Conservation (phyloP, 768 basidiomycete species). For the Rhodotorula graminis region DNA sequence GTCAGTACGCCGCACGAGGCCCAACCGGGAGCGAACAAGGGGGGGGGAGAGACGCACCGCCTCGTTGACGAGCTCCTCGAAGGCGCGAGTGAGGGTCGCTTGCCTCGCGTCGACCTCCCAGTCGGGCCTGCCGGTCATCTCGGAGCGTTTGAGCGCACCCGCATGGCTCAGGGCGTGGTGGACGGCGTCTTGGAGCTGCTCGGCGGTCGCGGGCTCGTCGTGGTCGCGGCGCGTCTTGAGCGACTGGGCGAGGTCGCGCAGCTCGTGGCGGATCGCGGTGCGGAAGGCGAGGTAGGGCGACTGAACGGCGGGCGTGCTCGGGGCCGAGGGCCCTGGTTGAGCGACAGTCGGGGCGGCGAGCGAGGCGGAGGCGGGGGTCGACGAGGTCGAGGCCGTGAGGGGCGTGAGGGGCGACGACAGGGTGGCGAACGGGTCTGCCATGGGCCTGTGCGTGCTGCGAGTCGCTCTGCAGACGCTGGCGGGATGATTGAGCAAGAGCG, state of each 20-base stretch:
- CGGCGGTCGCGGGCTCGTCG: not conserved
- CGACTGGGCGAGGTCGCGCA: not conserved
- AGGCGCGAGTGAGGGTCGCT: not conserved
- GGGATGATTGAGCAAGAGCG: too few species aligned
- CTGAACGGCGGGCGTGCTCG: not conserved
- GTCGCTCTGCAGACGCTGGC: too few species aligned
- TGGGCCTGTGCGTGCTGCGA: not conserved
- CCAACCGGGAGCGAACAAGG: not conserved
- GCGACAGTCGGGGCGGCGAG: not conserved
- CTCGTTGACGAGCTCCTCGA: slow-evolving; percentile 12
- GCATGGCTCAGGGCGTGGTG: not conserved
- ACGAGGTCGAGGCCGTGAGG: not conserved
- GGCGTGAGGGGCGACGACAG: not conserved
- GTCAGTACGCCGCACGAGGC: not conserved
- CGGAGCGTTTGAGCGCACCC: not conserved
- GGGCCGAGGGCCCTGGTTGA: not conserved
- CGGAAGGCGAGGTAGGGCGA: not conserved
- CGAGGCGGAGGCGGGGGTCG: not conserved
- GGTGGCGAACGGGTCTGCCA: not conserved
- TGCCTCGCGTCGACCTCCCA: slow-evolving; percentile 4
- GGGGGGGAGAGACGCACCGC: not conserved
- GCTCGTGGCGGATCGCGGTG: not conserved
- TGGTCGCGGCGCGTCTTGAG: not conserved
- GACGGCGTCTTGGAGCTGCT: not conserved
- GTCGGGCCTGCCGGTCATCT: not conserved